Evolutionary conservation across 805 yeast species (phyloP).

Genomic region (Candida xyloterini): DNA sequence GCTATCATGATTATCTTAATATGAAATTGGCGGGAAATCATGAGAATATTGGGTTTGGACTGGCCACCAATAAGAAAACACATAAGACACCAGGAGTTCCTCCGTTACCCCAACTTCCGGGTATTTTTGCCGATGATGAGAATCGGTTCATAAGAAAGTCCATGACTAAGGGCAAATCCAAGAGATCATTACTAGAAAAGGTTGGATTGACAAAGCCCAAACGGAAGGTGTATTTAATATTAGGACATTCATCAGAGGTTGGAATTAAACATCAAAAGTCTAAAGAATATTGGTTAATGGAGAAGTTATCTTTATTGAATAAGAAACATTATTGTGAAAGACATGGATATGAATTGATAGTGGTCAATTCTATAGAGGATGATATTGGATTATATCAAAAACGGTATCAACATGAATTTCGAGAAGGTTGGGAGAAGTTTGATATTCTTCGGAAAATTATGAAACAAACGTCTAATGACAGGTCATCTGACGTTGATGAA

Average conservation of each 20-base stretch:
- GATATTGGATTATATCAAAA: conserved; percentile 44
- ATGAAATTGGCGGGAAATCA: conserved; percentile 22
- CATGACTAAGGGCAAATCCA: conserved; percentile 2
- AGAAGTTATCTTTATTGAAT: conserved; percentile 45
- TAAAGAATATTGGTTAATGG: conserved; percentile 44
- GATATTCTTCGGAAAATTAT: conserved; percentile 36
- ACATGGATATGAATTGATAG: conserved; percentile 47
- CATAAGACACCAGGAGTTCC: conserved; percentile 29
- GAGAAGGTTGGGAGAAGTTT: conserved; percentile 46
- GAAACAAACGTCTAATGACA: conserved; percentile 31
- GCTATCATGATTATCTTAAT: conserved; percentile 27
- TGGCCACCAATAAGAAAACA: conserved; percentile 14
- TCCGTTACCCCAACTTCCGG: conserved; percentile 26
- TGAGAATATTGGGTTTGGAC: conserved; percentile 26
- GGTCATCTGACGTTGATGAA: conserved; percentile 25
- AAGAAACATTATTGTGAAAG: conserved; percentile 45
- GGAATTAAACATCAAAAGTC: conserved; percentile 41
- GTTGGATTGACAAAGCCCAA: conserved; percentile 17
- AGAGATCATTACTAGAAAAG: conserved; percentile 3
- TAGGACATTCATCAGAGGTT: conserved; percentile 41
- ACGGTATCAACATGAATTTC: conserved; percentile 46
- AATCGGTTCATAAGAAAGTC: conserved; percentile 1
- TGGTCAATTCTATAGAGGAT: conserved; percentile 28
- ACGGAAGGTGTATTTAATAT: conserved; percentile 35
- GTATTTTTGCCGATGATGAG: conserved; percentile 21